Evolutionary conservation across 371 early-diverging fungal genomes (phyloP).

Genomic region (Mucor sp.): DNA sequence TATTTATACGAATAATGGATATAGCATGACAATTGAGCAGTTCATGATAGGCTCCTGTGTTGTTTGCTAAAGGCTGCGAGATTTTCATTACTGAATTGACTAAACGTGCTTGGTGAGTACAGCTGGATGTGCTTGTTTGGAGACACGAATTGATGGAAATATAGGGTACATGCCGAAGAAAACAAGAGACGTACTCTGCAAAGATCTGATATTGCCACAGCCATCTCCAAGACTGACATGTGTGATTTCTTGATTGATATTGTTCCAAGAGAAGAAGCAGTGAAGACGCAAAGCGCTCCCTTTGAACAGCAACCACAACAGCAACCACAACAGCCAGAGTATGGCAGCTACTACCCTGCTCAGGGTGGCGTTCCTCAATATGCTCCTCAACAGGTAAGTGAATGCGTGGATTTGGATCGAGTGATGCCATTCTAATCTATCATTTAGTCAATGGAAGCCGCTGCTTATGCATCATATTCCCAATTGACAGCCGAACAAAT

Average conservation of each 20-base stretch:
- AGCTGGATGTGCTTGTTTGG: not conserved
- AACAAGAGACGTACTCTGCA: constrained; percentile 98
- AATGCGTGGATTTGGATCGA: no score
- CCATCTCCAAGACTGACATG: constrained; percentile 93
- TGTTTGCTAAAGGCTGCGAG: constrained; percentile 98
- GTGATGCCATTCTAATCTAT: not conserved
- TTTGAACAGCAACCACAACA: constrained; percentile 33
- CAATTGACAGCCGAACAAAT: constrained; percentile 24
- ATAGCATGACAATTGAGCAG: not conserved
- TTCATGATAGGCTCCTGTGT: constrained; percentile 76
- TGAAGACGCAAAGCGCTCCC: constrained; percentile 21
- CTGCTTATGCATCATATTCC: constrained; percentile 3
- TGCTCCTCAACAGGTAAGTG: constrained; percentile 14
- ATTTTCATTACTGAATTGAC: constrained; percentile 97
- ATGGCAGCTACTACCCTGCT: constrained; percentile 17
- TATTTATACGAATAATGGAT: not conserved
- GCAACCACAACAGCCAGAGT: constrained; percentile 22
- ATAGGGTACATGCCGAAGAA: constrained; percentile 95
- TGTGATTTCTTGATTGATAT: constrained; percentile 99
- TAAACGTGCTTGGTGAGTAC: constrained; percentile 83
- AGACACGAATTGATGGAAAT: not conserved
- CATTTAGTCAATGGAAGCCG: not conserved
- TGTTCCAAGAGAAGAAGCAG: constrained; percentile 89
- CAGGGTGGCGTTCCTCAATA: constrained; percentile 18
- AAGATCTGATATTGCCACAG: constrained; percentile 93